Conservation (phyloP, 2,329 filamentous ascomycete species). For the Clarireedia paspali region DNA sequence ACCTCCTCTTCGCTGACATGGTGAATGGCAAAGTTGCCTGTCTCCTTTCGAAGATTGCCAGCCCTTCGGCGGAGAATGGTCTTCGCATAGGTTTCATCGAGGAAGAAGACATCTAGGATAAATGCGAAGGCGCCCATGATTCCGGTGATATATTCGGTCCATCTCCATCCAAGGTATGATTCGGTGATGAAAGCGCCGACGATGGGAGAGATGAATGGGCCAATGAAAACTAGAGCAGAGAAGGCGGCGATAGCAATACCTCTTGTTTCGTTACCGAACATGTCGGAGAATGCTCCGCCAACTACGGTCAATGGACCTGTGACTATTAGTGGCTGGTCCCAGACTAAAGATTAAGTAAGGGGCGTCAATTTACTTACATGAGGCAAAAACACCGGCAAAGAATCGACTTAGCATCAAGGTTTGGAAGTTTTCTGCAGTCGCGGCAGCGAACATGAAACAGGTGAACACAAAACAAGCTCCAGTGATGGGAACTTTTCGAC, state of each 20-base stretch:
- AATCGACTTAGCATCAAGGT: conserved; percentile 48
- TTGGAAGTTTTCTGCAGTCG: conserved; percentile 43
- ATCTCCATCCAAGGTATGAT: conserved; percentile 46
- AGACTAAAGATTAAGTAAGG: conserved; percentile 35
- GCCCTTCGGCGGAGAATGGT: conserved; percentile 42
- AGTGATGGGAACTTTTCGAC: conserved; percentile 47
- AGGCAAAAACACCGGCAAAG: conserved; percentile 40
- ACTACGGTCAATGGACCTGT: conserved; percentile 42
- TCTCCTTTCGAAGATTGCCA: conserved; percentile 34
- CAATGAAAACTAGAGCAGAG: conserved; percentile 35
- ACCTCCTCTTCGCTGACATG: conserved; percentile 32
- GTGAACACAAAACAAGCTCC: conserved; percentile 31
- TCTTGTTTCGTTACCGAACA: conserved; percentile 51
- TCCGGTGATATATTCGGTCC: conserved; percentile 47
- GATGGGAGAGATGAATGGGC: conserved; percentile 30
- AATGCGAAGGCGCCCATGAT: conserved; percentile 38
- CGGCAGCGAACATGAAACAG: conserved; percentile 47
- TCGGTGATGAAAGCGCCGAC: conserved; percentile 33
- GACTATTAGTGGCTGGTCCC: conserved; percentile 35
- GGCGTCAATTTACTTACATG: conserved; percentile 52
- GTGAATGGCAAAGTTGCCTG: conserved; percentile 29
- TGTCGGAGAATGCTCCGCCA: conserved; percentile 53
- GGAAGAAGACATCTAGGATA: conserved; percentile 33
- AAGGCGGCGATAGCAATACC: conserved; percentile 61
- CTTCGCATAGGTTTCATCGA: conserved; percentile 43